Conservation (phyloP, 2,329 filamentous ascomycete species). For the Colletotrichum ledebouriae region DNA sequence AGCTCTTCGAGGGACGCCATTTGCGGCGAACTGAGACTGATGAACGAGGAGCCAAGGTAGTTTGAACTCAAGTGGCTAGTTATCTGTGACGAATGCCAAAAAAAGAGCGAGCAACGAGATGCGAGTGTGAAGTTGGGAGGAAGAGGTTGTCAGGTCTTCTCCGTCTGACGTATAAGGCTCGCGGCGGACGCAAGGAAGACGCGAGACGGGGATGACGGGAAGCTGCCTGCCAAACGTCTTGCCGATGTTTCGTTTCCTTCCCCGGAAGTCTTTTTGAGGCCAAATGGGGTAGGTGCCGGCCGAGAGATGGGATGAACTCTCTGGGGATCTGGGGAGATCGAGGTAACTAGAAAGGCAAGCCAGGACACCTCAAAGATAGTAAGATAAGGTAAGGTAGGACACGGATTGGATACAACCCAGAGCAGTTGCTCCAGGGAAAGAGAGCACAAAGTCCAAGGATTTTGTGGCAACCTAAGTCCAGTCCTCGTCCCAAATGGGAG, state of each 20-base stretch:
- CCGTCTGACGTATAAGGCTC: constrained; percentile 19
- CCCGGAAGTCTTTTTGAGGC: constrained; percentile 13
- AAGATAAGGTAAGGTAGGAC: background rate
- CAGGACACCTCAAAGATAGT: background rate
- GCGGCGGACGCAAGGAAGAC: constrained; percentile 22
- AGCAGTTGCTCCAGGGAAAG: constrained; percentile 7
- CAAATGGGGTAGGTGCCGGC: constrained; percentile 2
- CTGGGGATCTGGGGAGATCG: constrained; percentile 3
- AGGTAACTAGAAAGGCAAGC: constrained; percentile 6
- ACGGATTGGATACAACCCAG: background rate
- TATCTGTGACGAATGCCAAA: background rate
- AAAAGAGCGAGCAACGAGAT: background rate
- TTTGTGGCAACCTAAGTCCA: background rate
- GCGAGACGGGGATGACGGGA: constrained; percentile 30
- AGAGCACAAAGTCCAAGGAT: background rate
- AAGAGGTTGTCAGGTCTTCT: background rate
- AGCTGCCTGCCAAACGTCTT: constrained; percentile 30
- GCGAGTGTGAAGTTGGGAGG: constrained; percentile 7
- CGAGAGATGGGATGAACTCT: constrained; percentile 8
- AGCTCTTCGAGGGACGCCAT: constrained; percentile 48
- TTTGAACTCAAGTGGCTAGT: background rate
- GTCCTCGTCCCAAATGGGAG: constrained; percentile 1
- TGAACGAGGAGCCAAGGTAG: background rate
- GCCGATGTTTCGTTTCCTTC: constrained; percentile 36
- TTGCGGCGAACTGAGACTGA: constrained; percentile 21